Evolutionary conservation across 257 asterid genomes (phyloP).

Genomic region (Plantago ovata): DNA sequence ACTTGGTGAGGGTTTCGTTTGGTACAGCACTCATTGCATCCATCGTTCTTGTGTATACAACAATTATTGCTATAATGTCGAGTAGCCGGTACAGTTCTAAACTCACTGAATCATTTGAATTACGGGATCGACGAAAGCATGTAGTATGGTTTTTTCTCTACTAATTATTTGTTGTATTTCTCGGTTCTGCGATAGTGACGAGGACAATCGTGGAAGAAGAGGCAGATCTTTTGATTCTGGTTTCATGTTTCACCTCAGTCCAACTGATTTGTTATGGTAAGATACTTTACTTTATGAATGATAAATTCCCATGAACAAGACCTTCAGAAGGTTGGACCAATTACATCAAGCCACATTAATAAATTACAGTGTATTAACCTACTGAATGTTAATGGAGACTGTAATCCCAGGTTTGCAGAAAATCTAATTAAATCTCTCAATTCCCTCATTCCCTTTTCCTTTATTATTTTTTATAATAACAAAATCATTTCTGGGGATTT

Average conservation of each 20-base stretch:
- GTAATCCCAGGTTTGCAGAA: no score
- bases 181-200: conserved; percentile 48
- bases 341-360: no score
- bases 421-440: no score
- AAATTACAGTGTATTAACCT: no score
- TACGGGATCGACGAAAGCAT: neutral
- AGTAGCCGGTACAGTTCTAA: conserved; percentile 67
- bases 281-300: neutral
- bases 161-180: neutral
- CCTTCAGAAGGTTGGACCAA: no score
- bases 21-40: conserved; percentile 98
- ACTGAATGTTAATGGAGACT: no score
- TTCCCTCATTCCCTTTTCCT: no score
- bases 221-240: conserved; percentile 69
- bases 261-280: conserved; percentile 88
- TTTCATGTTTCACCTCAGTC: conserved; percentile 53
- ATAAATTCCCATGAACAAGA: no score
- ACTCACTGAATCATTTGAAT: conserved; percentile 16
- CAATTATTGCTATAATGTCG: conserved; percentile 72
- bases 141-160: conserved; percentile 1
- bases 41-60: conserved; percentile 74
- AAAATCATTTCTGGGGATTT: no score
- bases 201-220: conserved; percentile 82
- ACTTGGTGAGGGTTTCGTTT: conserved; percentile 83
- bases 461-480: no score